phyloP scores from a whole-genome alignment of 1,139 yeast genomes.

The Debaryomyces singareniensis region DNA sequence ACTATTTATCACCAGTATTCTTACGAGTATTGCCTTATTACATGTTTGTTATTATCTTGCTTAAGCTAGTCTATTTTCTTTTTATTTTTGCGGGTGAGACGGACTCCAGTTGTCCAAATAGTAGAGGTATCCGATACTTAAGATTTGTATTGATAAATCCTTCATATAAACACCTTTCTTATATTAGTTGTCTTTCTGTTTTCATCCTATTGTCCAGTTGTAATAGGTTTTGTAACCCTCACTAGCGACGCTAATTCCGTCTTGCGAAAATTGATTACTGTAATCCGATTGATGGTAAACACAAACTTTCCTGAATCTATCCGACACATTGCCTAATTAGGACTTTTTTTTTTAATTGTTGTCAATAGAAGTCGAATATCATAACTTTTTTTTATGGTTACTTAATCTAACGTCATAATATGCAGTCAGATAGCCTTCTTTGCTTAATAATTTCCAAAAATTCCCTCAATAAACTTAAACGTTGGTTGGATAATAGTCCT shows the following conservation, averaged over 20 bases:
- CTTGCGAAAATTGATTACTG: not conserved
- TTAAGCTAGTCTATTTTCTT: no score
- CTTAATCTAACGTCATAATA: constrained; percentile 1
- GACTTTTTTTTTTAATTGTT: not conserved
- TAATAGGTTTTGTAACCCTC: not conserved
- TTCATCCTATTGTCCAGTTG: constrained; percentile 1
- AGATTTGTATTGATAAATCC: no score
- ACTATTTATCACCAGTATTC: no score
- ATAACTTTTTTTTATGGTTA: not conserved
- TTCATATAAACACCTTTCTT: no score
- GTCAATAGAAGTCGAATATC: not conserved
- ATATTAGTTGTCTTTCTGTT: no score
- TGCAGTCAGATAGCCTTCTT: not conserved
- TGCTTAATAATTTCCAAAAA: constrained; percentile 4
- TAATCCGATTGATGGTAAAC: constrained; percentile 1
- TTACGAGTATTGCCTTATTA: no score
- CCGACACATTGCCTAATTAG: not conserved
- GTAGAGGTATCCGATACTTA: no score
- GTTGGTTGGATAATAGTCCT: constrained; percentile 1
- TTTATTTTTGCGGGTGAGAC: no score
- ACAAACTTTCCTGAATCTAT: not conserved
- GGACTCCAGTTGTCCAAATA: no score
- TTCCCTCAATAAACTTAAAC: constrained; percentile 7
- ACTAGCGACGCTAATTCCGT: constrained; percentile 1
- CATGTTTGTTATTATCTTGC: no score